Evolutionary conservation across 106 monocot species (phyloP), one percentile per base, ranked within the genome.

Genomic region (Allium cepa): DNA sequence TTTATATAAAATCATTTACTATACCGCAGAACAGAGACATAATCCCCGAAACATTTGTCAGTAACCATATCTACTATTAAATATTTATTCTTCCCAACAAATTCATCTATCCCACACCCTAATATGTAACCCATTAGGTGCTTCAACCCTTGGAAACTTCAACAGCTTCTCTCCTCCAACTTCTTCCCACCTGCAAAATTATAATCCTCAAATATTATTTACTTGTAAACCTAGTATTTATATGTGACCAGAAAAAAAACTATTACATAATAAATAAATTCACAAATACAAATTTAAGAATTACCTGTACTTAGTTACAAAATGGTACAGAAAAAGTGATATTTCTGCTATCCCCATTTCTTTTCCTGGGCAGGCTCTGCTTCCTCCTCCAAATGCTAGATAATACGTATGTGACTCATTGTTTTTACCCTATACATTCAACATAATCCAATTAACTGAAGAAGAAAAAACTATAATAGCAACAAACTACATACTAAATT

Each of bases 111-210:
- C 66, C 11, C 4, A 66, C 50, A 66, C 66, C 51, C 71, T 66
- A 60, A 92, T 85, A 10, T 79, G 82, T 9, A 88, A 65, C 26
- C 92, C 92, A 63, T 88, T 82, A 2, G 92, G 87, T 69, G 92
- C 92, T 73, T 88, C 75, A 18, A 92, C 85, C 76, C 92, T 80
- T 27, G 92, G 92, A 74, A 92, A 92, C 71, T 78, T 92, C 67
- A 87, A 58, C 71, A 92, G 51, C 10, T 46, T 71, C n/a, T 88
- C 75, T 26, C 72, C 78, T 71, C 85, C 92, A 68, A 88, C 80
- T 69, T 88, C 92, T 63, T 92, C 87, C 92, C 92, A 92, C 85
- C 92, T 92, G 80, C 59, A 84, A 67, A 28, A 48, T 64, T 47
- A 64, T 8, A 47, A 64, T 14, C 9, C 49, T 10, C 2, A n/a